Evolutionary conservation across 106 monocot species (phyloP).

Genomic region (Narthecium ossifragum): DNA sequence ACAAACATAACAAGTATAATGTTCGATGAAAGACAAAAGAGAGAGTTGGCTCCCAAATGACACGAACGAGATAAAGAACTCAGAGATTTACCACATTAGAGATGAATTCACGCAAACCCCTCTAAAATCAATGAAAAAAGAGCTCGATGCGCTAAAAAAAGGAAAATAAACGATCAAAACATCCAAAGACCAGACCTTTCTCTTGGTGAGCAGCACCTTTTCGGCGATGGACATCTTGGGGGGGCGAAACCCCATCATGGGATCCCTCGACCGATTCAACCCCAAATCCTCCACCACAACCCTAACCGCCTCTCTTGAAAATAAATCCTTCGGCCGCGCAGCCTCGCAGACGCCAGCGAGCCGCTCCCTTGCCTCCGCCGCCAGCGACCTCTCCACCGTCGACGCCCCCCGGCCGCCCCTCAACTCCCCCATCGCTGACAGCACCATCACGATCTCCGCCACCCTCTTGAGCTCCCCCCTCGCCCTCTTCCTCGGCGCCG

Average conservation of each 20-base stretch:
- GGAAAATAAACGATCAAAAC: too few species aligned
- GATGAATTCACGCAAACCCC: too few species aligned
- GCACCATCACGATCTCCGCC: slow-evolving; percentile 93
- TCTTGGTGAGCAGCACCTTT: slow-evolving; percentile 17
- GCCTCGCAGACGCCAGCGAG: slow-evolving; percentile 45
- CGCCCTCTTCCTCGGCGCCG: slow-evolving; percentile 25
- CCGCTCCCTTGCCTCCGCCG: slow-evolving; percentile 63
- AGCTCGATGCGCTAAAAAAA: too few species aligned
- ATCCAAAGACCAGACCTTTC: slow-evolving; percentile 17
- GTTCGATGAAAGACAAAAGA: too few species aligned
- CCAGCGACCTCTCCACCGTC: slow-evolving; percentile 52
- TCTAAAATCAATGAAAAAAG: too few species aligned
- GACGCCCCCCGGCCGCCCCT: slow-evolving; percentile 64
- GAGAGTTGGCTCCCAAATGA: too few species aligned
- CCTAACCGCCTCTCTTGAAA: slow-evolving; percentile 76
- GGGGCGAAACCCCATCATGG: slow-evolving; percentile 29
- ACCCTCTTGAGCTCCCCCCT: slow-evolving; percentile 51
- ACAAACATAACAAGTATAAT: too few species aligned
- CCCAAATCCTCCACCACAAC: slow-evolving; percentile 81
- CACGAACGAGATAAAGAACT: too few species aligned
- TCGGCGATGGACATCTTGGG: slow-evolving; percentile 25
- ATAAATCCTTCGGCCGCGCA: slow-evolving; percentile 64
- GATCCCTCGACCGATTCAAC: slow-evolving; percentile 54
- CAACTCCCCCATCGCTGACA: slow-evolving; percentile 77
- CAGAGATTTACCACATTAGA: too few species aligned